Base-by-base conservation (phyloP, 208 protist genomes). In the Leishmania aethiopica region DNA sequence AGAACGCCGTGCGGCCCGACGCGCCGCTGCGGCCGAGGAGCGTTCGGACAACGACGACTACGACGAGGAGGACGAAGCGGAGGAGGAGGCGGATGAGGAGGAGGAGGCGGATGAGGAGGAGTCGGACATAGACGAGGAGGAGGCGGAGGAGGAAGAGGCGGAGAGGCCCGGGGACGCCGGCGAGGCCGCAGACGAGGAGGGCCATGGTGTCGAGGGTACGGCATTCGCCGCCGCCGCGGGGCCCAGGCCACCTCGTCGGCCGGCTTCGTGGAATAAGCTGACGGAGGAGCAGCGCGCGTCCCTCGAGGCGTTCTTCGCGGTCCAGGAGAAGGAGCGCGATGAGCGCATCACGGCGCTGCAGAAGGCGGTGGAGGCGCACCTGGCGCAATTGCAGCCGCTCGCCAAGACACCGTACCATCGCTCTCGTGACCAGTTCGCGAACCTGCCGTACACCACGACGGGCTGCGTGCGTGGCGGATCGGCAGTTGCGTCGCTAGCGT, bases 241-340 rank as follows among this genome's bases (percentile, higher is more conserved):
- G 1, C 3, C 15, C 62, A 15, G 13, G 28, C 32, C 40, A 19
- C 73, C 75, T n/a, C 83, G 74, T 37, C 83, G 79, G 19, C 90
- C 83, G 4, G 83, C 89, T 11, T 82, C 62, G 32, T 78, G 88
- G 82, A 85, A 85, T 73, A 77, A 59, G 59, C 84, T 95, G 40
- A 87, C 87, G 51, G 88, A 89, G 40, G 82, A 86, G 62, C 91
- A 95, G 80, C 86, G 86, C 51, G 78, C 86, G n/a, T 83, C 86
- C 37, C 77, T 96, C 15, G 77, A 78, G 80, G 53, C 42, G 32
- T 91, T 92, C 73, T 80, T 84, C 75, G 51, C 82, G 22, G 75
- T 51, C 45, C 78, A 91, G 71, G 90, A 94, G 81, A 87, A 88
- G 66, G 81, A 84, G 51, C 87, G 90, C 19, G 87, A 94, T 80